These are phyloP conservation scores for Trichosanthes truncata DNA, from an alignment of 306 rosid genomes.

Conservation along the genomic window DNA sequence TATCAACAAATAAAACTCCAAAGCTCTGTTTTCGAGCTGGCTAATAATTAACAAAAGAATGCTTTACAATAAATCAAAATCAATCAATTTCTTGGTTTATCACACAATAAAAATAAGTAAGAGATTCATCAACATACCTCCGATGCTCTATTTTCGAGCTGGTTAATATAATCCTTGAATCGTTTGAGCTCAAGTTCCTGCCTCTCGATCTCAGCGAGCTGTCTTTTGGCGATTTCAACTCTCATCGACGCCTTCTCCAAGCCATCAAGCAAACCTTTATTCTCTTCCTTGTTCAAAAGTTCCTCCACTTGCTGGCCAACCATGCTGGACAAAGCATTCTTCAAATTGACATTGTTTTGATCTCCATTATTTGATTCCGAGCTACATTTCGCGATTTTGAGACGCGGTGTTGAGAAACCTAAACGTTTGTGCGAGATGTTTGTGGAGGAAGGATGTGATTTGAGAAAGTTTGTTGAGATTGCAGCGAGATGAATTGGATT, in stretches of 20 bases:
- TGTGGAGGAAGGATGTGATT: not conserved
- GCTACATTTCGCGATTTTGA: slow-evolving; percentile 23
- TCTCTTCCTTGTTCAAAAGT: slow-evolving; percentile 52
- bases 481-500: slow-evolving; percentile 12
- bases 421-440: slow-evolving; percentile 9
- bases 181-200: slow-evolving; percentile 50
- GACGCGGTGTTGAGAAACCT: slow-evolving; percentile 10
- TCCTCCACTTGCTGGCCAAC: slow-evolving; percentile 50
- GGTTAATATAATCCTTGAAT: slow-evolving; percentile 35
- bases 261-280: slow-evolving; percentile 56
- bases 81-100: no score
- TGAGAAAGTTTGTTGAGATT: slow-evolving; percentile 11
- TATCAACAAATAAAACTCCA: not conserved
- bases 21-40: not conserved
- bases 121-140: slow-evolving; percentile 29
- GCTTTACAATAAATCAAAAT: not conserved
- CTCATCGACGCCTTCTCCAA: slow-evolving; percentile 62
- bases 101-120: not conserved
- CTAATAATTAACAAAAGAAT: not conserved
- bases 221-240: slow-evolving; percentile 52
- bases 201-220: slow-evolving; percentile 47
- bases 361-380: slow-evolving; percentile 10
- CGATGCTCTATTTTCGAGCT: slow-evolving; percentile 47
- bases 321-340: slow-evolving; percentile 35
- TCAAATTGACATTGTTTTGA: slow-evolving; percentile 21